phyloP scores from a whole-genome alignment of 2,329 filamentous ascomycete genomes.

The Dactylonectria macrodidyma region DNA sequence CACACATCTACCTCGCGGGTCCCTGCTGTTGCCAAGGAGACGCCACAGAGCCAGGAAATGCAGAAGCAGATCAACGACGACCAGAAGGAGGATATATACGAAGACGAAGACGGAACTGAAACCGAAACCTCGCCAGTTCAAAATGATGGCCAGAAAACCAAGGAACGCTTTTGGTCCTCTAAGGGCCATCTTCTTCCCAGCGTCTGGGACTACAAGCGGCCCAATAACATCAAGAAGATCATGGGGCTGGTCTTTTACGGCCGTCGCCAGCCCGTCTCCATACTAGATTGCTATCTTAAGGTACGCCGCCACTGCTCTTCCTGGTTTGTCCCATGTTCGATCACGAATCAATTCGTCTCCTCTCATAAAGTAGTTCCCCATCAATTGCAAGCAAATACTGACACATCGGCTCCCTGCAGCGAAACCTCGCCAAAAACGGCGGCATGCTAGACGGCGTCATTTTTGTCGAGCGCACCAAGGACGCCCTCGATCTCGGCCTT shows the following conservation, averaged over 20 bases:
- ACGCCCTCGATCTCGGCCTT: slow-evolving; percentile 56
- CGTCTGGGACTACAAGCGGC: slow-evolving; percentile 39
- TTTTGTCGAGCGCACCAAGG: slow-evolving; percentile 60
- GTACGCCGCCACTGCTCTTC: slow-evolving; percentile 38
- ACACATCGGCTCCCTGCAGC: slow-evolving; percentile 41
- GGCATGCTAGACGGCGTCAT: slow-evolving; percentile 62
- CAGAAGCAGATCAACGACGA: neutral
- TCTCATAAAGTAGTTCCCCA: neutral
- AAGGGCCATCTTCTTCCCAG: slow-evolving; percentile 37
- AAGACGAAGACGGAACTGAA: neutral
- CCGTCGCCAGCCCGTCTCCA: slow-evolving; percentile 59
- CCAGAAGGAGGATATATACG: neutral
- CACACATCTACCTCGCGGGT: neutral
- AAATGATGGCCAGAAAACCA: slow-evolving; percentile 17
- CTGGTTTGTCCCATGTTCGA: too few species aligned
- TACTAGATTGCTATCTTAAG: slow-evolving; percentile 64
- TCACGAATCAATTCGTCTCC: too few species aligned
- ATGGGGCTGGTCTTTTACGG: slow-evolving; percentile 64
- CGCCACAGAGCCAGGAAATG: neutral
- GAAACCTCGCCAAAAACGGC: slow-evolving; percentile 61
- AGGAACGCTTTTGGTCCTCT: slow-evolving; percentile 44
- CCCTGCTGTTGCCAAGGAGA: neutral
- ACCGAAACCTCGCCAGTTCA: neutral
- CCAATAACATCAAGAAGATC: slow-evolving; percentile 49
- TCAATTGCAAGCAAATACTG: slow-evolving; percentile 7